Conservation (phyloP, 2,329 filamentous ascomycete species). For the Fusarium begoniae region DNA sequence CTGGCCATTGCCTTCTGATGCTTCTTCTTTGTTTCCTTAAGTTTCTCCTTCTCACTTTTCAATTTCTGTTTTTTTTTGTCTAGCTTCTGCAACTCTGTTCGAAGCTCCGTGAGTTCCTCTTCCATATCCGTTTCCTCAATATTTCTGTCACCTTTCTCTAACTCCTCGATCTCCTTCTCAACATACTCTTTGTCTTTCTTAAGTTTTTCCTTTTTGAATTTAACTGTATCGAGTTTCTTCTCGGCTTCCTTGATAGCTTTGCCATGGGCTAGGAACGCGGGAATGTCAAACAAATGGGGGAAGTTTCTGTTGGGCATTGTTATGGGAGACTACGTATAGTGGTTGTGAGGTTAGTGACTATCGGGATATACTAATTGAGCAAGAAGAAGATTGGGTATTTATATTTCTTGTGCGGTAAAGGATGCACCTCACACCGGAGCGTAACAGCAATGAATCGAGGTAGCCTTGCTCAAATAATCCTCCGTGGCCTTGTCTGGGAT, state of each 20-base stretch:
- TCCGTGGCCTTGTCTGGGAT: too few species aligned
- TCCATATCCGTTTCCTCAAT: neutral
- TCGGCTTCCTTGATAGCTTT: neutral
- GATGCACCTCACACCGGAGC: rapidly evolving
- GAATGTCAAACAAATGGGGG: neutral
- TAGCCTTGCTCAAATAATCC: neutral
- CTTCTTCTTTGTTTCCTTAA: neutral
- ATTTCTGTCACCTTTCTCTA: neutral
- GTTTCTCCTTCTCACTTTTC: neutral
- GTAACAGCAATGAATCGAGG: neutral
- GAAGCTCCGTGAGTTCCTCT: neutral
- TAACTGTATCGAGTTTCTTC: neutral
- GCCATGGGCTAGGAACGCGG: neutral
- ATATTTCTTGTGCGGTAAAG: neutral
- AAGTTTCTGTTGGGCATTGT: neutral
- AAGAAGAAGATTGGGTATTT: neutral
- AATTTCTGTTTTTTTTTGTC: neutral
- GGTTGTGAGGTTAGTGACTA: neutral
- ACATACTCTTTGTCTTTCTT: neutral
- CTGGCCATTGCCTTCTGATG: neutral
- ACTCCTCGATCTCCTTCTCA: neutral
- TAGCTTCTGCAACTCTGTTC: neutral
- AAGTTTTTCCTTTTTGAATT: neutral
- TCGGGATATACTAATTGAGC: too few species aligned
- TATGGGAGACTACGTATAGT: neutral